Evolutionary conservation across 1,139 yeast species (phyloP).

Genomic region (Debaryomycetaceae sp.): DNA sequence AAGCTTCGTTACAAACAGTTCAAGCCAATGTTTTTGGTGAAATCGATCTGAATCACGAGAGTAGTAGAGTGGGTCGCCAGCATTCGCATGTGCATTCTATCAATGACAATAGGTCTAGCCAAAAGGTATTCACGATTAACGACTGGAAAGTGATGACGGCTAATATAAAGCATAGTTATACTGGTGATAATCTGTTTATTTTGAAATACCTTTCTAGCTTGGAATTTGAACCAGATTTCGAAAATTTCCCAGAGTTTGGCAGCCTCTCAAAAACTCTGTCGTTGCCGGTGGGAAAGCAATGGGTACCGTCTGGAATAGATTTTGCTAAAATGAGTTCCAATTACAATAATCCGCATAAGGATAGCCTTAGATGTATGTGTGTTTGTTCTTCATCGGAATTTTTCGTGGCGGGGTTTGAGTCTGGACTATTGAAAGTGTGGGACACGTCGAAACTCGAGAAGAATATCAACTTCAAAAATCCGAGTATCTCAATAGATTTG

Average conservation of each 20-base stretch:
- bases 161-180: slow-evolving; percentile 52
- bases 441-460: slow-evolving; percentile 64
- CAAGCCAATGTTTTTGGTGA: slow-evolving; percentile 65
- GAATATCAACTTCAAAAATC: slow-evolving; percentile 54
- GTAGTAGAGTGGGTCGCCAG: slow-evolving; percentile 6
- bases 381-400: slow-evolving; percentile 61
- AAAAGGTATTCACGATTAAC: slow-evolving; percentile 33
- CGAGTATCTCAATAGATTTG: slow-evolving; percentile 49
- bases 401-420: slow-evolving; percentile 75
- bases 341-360: slow-evolving; percentile 18
- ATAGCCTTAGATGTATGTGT: slow-evolving; percentile 51
- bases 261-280: slow-evolving; percentile 10
- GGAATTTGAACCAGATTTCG: slow-evolving; percentile 53
- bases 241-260: slow-evolving; percentile 73
- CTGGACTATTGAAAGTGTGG: slow-evolving; percentile 76
- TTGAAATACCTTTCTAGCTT: slow-evolving; percentile 52
- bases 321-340: slow-evolving; percentile 50
- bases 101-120: slow-evolving; percentile 14
- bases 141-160: slow-evolving; percentile 36
- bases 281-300: not conserved
- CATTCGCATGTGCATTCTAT: slow-evolving; percentile 15
- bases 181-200: slow-evolving; percentile 65
- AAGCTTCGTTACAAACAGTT: slow-evolving; percentile 54
- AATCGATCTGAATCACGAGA: slow-evolving; percentile 33
- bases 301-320: slow-evolving; percentile 44